phyloP scores from a whole-genome alignment of 2,329 filamentous ascomycete genomes.

The Verticillium isaacii region DNA sequence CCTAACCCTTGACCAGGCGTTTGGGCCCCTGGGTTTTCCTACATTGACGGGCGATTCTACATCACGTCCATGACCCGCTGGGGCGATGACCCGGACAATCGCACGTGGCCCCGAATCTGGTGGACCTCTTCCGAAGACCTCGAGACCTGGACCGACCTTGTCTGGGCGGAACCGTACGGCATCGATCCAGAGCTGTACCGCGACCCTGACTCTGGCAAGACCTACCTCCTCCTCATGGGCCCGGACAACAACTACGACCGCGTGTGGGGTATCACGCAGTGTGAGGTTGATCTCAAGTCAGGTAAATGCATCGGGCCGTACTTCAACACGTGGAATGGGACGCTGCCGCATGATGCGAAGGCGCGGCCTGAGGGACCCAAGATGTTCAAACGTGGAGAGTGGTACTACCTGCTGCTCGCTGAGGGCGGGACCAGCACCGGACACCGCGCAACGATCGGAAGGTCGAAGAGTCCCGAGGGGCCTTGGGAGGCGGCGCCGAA shows the following conservation, averaged over 20 bases:
- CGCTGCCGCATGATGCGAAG: constrained; percentile 13
- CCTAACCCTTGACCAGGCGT: constrained; percentile 31
- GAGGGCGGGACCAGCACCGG: constrained; percentile 51
- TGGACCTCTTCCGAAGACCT: constrained; percentile 16
- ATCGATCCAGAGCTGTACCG: constrained; percentile 60
- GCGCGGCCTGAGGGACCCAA: constrained; percentile 47
- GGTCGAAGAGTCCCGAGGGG: constrained; percentile 24
- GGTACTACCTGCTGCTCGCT: constrained; percentile 56
- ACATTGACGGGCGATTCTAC: constrained; percentile 57
- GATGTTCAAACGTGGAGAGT: constrained; percentile 52
- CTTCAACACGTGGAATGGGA: constrained; percentile 10
- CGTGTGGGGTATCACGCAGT: constrained; percentile 18
- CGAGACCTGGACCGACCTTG: constrained; percentile 58
- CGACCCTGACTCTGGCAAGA: constrained; percentile 41
- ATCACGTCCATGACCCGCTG: constrained; percentile 41
- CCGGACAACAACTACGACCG: constrained; percentile 17
- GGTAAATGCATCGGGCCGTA: constrained; percentile 15
- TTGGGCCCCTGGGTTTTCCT: constrained; percentile 61
- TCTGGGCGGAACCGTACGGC: constrained; percentile 55
- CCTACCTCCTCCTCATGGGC: constrained; percentile 16
- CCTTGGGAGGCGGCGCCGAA: constrained; percentile 34
- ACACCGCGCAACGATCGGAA: constrained; percentile 36
- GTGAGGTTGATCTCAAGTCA: constrained; percentile 14
- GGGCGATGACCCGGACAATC: constrained; percentile 27
- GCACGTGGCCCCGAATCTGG: constrained; percentile 28